Evolutionary conservation across 345 rosid species (phyloP).

Genomic region (Physaria fendleri): DNA sequence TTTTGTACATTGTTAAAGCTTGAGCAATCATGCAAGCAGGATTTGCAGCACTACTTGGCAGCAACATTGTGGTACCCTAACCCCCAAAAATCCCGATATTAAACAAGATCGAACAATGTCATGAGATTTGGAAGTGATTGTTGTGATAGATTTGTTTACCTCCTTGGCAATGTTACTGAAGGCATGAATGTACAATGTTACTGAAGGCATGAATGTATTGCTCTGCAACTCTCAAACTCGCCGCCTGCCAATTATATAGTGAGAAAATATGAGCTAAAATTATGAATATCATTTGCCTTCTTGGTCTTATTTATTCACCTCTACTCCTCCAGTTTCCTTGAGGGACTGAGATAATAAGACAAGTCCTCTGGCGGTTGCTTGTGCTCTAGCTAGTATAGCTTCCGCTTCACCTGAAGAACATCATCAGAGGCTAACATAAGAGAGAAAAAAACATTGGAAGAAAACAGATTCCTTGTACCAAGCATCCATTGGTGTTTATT

Average conservation of each 20-base stretch:
- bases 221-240: slow-evolving; percentile 75
- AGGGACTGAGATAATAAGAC: slow-evolving; percentile 61
- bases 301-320: slow-evolving; percentile 42
- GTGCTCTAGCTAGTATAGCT: slow-evolving; percentile 80
- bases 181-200: slow-evolving; percentile 81
- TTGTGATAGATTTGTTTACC: slow-evolving; percentile 33
- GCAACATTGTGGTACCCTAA: slow-evolving; percentile 87
- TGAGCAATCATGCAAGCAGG: slow-evolving; percentile 76
- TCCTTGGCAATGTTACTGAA: slow-evolving; percentile 90
- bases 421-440: background rate
- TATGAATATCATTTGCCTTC: background rate
- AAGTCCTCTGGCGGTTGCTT: slow-evolving; percentile 80
- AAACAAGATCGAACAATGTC: background rate
- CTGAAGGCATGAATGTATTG: slow-evolving; percentile 81
- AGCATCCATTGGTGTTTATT: background rate
- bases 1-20: slow-evolving; percentile 76
- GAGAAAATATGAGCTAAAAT: background rate
- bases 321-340: slow-evolving; percentile 74
- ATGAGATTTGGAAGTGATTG: background rate
- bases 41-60: slow-evolving; percentile 61
- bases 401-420: slow-evolving; percentile 77
- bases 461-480: slow-evolving; percentile 5
- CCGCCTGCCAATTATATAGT: slow-evolving; percentile 56
- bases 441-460: background rate
- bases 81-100: background rate